phyloP scores from a whole-genome alignment of 768 basidiomycete species.

The Cystobasidium ongulense region DNA sequence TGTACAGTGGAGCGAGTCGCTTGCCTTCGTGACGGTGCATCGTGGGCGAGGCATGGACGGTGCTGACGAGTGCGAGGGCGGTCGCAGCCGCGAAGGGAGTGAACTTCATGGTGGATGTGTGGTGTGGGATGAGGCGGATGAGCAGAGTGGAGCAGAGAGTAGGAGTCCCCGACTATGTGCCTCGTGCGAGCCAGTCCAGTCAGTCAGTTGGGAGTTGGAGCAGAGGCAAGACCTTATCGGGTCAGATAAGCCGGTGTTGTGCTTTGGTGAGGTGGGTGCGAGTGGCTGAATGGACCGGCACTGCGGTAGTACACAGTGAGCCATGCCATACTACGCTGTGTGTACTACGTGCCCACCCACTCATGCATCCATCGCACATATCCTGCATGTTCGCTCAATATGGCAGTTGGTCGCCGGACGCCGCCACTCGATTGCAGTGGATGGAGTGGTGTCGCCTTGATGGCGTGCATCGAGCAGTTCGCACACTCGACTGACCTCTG shows the following conservation, averaged over 20 bases:
- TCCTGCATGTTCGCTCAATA: not conserved
- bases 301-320: too few species aligned
- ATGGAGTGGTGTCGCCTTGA: not conserved
- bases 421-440: too few species aligned
- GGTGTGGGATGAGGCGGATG: not conserved
- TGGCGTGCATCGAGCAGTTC: not conserved
- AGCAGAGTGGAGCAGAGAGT: not conserved
- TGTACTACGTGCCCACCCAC: not conserved
- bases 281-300: not conserved
- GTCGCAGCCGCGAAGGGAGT: not conserved
- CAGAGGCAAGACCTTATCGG: not conserved
- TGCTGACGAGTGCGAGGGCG: not conserved
- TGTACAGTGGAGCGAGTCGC: conserved; percentile 14
- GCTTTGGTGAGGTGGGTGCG: not conserved
- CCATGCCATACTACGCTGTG: too few species aligned
- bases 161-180: not conserved
- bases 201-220: not conserved
- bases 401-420: not conserved
- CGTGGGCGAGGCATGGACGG: not conserved
- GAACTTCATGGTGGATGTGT: conserved; percentile 15
- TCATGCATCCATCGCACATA: not conserved
- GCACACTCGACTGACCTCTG: too few species aligned
- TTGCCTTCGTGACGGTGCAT: conserved; percentile 5
- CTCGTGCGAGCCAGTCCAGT: not conserved
- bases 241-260: not conserved